Conservation (phyloP, 495 filamentous ascomycete species). For the Articulospora tetracladia region DNA sequence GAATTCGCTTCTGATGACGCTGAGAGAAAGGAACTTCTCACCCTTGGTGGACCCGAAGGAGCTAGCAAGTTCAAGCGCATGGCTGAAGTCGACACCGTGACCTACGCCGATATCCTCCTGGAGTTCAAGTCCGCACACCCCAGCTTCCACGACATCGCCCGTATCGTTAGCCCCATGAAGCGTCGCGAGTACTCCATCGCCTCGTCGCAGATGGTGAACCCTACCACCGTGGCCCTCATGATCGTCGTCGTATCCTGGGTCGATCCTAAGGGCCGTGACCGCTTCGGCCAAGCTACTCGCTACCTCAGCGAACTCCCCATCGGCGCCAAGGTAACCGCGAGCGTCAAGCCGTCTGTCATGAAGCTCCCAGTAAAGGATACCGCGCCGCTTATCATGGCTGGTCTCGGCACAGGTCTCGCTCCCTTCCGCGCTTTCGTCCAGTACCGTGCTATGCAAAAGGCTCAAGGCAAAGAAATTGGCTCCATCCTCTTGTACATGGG, state of each 20-base stretch:
- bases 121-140: constrained; percentile 89
- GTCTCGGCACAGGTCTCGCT: constrained; percentile 95
- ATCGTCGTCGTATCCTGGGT: constrained; percentile 98
- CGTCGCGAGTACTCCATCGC: constrained; percentile 97
- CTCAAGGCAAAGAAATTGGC: constrained; percentile 91
- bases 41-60: constrained; percentile 77
- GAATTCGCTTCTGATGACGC: constrained; percentile 79
- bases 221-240: constrained; percentile 83
- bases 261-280: constrained; percentile 80
- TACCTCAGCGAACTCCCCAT: constrained; percentile 73
- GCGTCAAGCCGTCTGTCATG: constrained; percentile 94
- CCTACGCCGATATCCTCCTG: constrained; percentile 84
- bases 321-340: constrained; percentile 78
- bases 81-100: constrained; percentile 88
- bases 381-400: constrained; percentile 96
- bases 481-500: constrained; percentile 94
- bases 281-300: constrained; percentile 87
- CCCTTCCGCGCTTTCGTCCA: constrained; percentile 98
- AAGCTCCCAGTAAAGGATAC: constrained; percentile 84
- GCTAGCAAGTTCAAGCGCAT: constrained; percentile 93
- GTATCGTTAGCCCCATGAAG: constrained; percentile 88
- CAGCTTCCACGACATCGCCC: constrained; percentile 82
- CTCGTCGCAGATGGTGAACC: constrained; percentile 88
- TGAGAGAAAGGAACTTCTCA: constrained; percentile 75
- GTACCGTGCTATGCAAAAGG: constrained; percentile 95